Evolutionary conservation across 1,284 basidiomycete species (phyloP), one percentile per base, ranked within the genome.

Genomic region (Pseudozyma sp.): DNA sequence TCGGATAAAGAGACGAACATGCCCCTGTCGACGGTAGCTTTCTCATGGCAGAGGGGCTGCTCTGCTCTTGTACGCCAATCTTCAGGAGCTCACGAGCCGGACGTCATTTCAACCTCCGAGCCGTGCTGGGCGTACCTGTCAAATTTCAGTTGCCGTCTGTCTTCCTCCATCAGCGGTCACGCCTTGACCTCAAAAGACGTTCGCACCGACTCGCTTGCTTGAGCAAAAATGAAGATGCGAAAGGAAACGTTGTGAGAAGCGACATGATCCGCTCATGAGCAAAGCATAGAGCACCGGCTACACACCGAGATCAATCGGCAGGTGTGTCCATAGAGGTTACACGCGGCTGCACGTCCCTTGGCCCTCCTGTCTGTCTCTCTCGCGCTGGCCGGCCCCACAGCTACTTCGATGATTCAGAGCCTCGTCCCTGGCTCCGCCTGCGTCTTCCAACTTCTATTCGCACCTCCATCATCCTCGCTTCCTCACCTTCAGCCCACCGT

Each of bases 361-460:
- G 48, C 16, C 9, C 29, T 19, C 33, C 34, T 46, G 13, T 39
- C n/a, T 8, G 29, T 47, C 44, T 31, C 48, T 51, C 24, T 42
- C 16, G 14, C 24, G 14, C 33, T 30, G 31, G 43, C n/a, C 29
- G 16, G 19, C 29, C 33, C 35, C 30, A 17, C 19, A 24, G 24
- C 24, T 37, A 14, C 35, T 37, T 14, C 35, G 14, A 9, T 37
- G 35, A 37, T 14, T 37, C 35, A 14, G 35, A 19, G 35, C 19
- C 47, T 45, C 53, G 56, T 46, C 47, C 33, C 39, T 48, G 3
- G 14, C 47, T 58, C 31, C 30, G 39, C 54, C 37, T 31, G 14
- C 11, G 16, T 44, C 19, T 16, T 39, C 57, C 43, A 71, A 66
- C 68, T 71, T 71, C 68, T 71, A 66, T 56, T 49, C 31, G 35